Evolutionary conservation across 202 grass and related monocot species (phyloP).

Genomic region (Alloteropsis angusta): DNA sequence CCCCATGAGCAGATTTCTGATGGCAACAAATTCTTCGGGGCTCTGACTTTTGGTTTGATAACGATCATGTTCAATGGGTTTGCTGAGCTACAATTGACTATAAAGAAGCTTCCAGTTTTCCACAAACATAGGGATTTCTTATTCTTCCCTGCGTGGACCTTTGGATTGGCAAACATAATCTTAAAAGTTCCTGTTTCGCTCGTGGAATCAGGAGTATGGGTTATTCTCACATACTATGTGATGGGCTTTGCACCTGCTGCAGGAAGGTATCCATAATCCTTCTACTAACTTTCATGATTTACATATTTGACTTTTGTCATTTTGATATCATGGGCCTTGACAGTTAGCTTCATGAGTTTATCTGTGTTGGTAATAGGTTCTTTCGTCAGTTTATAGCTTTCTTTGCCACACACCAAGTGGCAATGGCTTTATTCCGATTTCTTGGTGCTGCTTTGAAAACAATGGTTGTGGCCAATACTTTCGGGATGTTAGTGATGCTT

Average conservation of each 20-base stretch:
- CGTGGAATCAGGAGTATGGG: slow-evolving; percentile 54
- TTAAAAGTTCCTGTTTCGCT: slow-evolving; percentile 61
- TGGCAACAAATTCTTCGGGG: slow-evolving; percentile 45
- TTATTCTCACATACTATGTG: slow-evolving; percentile 53
- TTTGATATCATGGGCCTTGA: neutral
- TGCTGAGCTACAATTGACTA: slow-evolving; percentile 60
- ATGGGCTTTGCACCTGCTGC: slow-evolving; percentile 76
- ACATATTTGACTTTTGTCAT: neutral
- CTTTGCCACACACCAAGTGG: slow-evolving; percentile 68
- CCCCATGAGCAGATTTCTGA: slow-evolving; percentile 40
- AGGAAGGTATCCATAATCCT: slow-evolving; percentile 41
- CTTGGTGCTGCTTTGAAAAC: slow-evolving; percentile 58
- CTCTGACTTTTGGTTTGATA: slow-evolving; percentile 47
- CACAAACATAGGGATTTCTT: slow-evolving; percentile 83
- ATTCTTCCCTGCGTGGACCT: slow-evolving; percentile 78
- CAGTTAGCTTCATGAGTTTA: neutral
- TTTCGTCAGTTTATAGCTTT: slow-evolving; percentile 68
- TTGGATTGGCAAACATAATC: slow-evolving; percentile 49
- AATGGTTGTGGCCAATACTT: slow-evolving; percentile 77
- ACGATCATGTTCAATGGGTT: slow-evolving; percentile 79
- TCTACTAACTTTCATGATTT: neutral
- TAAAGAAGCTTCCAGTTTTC: slow-evolving; percentile 67
- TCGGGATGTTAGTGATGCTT: slow-evolving; percentile 54
- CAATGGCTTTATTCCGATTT: slow-evolving; percentile 66
- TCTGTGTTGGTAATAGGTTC: slow-evolving; percentile 44